These are phyloP conservation scores for Cerrena zonata DNA, from an alignment of 1,284 basidiomycete genomes.

Conservation along the genomic window DNA sequence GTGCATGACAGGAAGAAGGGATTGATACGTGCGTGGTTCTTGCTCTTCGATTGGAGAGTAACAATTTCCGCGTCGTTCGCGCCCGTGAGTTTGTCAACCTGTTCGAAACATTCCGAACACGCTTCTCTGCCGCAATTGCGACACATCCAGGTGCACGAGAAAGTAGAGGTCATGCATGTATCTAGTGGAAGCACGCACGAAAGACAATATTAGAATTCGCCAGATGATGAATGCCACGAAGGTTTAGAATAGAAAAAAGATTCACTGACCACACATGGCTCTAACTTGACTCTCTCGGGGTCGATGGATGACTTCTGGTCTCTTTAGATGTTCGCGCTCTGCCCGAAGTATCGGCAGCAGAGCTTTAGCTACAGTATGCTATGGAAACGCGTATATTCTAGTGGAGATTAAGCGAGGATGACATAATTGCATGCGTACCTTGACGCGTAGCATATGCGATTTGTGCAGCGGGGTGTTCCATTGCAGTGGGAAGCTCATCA, in stretches of 20 bases:
- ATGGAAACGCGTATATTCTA: background rate
- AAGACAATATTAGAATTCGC: slow-evolving; percentile 8
- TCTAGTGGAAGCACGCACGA: too few species aligned
- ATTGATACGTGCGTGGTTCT: slow-evolving; percentile 58
- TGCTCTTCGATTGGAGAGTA: slow-evolving; percentile 45
- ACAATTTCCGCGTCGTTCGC: slow-evolving; percentile 43
- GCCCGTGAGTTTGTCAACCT: slow-evolving; percentile 59
- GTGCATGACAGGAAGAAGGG: slow-evolving; percentile 71
- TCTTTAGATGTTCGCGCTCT: slow-evolving; percentile 67
- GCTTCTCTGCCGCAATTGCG: slow-evolving; percentile 84
- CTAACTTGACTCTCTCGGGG: slow-evolving; percentile 74
- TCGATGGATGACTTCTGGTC: slow-evolving; percentile 59
- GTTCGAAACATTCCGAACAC: slow-evolving; percentile 77
- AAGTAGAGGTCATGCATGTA: slow-evolving; percentile 88
- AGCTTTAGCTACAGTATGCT: slow-evolving; percentile 65
- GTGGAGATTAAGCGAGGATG: background rate
- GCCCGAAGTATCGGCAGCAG: slow-evolving; percentile 63
- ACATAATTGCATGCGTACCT: slow-evolving; percentile 37
- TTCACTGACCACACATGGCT: slow-evolving; percentile 71
- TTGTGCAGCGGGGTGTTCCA: slow-evolving; percentile 58
- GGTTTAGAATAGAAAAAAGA: slow-evolving; percentile 1
- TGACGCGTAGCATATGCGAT: slow-evolving; percentile 49
- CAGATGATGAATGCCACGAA: slow-evolving; percentile 7
- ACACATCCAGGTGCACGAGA: slow-evolving; percentile 86
- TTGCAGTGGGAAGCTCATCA: slow-evolving; percentile 57